Percentiles rank a stretch among this genome's conserved stretches.
These are phyloP conservation scores for Picochlorum sp. DNA, from an alignment of 139 green algal species.

Conservation along the genomic window DNA sequence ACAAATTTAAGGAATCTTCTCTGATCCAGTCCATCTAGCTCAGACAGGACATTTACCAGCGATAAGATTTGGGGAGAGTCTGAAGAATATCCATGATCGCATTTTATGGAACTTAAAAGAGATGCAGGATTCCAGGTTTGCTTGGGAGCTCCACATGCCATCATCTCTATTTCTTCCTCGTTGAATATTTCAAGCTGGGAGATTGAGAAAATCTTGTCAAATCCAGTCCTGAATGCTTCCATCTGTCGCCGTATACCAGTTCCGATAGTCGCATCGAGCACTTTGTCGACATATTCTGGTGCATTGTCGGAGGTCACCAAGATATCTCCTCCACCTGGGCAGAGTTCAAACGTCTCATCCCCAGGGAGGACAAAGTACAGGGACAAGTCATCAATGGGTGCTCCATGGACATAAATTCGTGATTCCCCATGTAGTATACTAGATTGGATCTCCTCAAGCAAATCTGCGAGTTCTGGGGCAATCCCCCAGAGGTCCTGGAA, in stretches of 20 bases:
- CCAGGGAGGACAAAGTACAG: constrained; percentile 91
- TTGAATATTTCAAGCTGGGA: constrained; percentile 62
- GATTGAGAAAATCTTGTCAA: constrained; percentile 74
- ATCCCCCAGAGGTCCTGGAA: constrained; percentile 66
- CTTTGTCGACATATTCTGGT: constrained; percentile 66
- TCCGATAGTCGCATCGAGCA: constrained; percentile 80
- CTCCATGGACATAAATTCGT: constrained; percentile 60
- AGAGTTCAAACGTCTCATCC: constrained; percentile 62
- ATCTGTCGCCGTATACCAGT: constrained; percentile 69
- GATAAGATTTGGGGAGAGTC: constrained; percentile 30
- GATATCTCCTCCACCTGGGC: constrained; percentile 44
- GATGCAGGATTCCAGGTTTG: constrained; percentile 64
- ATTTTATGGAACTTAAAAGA: constrained; percentile 82
- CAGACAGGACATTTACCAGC: constrained; percentile 80
- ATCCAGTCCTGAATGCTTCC: constrained; percentile 66
- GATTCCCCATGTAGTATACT: background rate
- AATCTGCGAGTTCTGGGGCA: constrained; percentile 62
- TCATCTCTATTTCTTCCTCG: constrained; percentile 85
- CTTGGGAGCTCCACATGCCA: constrained; percentile 79
- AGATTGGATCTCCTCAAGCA: constrained; percentile 42
- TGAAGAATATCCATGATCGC: constrained; percentile 80
- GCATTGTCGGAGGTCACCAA: constrained; percentile 60
- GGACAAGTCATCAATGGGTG: constrained; percentile 80
- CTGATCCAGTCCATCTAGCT: constrained; percentile 78
- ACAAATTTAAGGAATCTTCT: constrained; percentile 93